Conservation (phyloP, 441 rosid genomes). For the Adansonia rubrostipa region DNA sequence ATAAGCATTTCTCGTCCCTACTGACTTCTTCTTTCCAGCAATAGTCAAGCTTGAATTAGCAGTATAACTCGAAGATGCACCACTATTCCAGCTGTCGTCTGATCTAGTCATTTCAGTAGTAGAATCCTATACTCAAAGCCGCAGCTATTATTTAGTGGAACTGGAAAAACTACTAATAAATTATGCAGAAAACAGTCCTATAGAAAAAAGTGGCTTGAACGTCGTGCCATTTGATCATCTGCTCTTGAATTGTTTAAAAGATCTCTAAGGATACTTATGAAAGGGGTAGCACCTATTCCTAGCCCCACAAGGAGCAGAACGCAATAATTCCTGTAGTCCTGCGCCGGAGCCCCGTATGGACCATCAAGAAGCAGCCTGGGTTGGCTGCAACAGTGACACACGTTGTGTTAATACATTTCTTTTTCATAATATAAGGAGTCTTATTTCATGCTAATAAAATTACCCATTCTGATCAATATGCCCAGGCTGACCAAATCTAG, state of each 20-base stretch:
- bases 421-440: not conserved
- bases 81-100: slow-evolving; percentile 74
- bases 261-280: slow-evolving; percentile 90
- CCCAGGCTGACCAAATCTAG: slow-evolving; percentile 54
- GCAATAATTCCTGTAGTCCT: slow-evolving; percentile 84
- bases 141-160: slow-evolving; percentile 9
- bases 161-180: not conserved
- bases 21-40: slow-evolving; percentile 59
- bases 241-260: slow-evolving; percentile 70
- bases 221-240: slow-evolving; percentile 74
- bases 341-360: slow-evolving; percentile 98
- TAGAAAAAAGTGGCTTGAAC: slow-evolving; percentile 27
- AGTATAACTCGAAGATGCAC: slow-evolving; percentile 61
- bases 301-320: slow-evolving; percentile 93
- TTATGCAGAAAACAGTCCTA: not conserved
- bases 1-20: slow-evolving; percentile 66
- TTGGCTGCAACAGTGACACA: slow-evolving; percentile 52
- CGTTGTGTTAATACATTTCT: slow-evolving; percentile 15
- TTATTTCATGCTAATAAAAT: slow-evolving; percentile 2
- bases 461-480: slow-evolving; percentile 49
- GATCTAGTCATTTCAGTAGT: slow-evolving; percentile 68
- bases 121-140: slow-evolving; percentile 43
- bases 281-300: slow-evolving; percentile 98
- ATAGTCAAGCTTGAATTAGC: slow-evolving; percentile 47
- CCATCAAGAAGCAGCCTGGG: slow-evolving; percentile 85